phyloP scores from a whole-genome alignment of 78 protist species.

The Chrysochromulina tobinii region DNA sequence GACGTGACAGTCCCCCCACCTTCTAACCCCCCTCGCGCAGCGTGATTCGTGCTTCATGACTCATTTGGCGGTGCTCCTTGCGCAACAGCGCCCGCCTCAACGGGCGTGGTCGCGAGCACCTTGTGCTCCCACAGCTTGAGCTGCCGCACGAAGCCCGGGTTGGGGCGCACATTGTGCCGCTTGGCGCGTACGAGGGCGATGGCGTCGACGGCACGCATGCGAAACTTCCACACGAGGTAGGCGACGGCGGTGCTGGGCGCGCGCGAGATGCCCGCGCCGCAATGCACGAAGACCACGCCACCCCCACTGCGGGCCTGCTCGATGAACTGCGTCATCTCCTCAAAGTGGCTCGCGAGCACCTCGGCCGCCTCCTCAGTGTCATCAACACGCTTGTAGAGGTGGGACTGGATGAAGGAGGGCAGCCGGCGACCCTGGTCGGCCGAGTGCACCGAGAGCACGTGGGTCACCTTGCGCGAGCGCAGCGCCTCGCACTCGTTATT shows the following conservation, averaged over 20 bases:
- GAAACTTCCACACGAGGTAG: background rate
- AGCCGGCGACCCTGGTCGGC: background rate
- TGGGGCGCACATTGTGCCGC: background rate
- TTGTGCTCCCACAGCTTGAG: background rate
- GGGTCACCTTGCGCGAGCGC: background rate
- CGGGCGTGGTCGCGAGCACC: background rate
- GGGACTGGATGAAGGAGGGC: background rate
- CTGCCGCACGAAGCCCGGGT: background rate
- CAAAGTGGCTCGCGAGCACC: background rate
- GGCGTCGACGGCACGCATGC: background rate
- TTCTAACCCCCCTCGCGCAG: too few species aligned
- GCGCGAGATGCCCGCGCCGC: slow-evolving; percentile 38
- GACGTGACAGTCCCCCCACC: too few species aligned
- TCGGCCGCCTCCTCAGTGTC: background rate
- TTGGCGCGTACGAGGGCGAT: background rate
- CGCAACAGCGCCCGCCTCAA: too few species aligned
- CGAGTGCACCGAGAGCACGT: background rate
- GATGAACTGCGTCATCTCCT: background rate
- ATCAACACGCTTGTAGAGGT: background rate
- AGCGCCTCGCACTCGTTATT: background rate
- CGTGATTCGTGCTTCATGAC: too few species aligned
- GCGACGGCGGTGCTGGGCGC: slow-evolving; percentile 25
- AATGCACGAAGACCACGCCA: slow-evolving; percentile 32
- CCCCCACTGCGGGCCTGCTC: background rate
- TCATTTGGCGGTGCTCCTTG: too few species aligned